Percentiles rank a stretch among this genome's conserved stretches.
These are phyloP conservation scores for Ophiostoma piceae DNA, from an alignment of 2,329 filamentous ascomycete species.

Conservation along the genomic window DNA sequence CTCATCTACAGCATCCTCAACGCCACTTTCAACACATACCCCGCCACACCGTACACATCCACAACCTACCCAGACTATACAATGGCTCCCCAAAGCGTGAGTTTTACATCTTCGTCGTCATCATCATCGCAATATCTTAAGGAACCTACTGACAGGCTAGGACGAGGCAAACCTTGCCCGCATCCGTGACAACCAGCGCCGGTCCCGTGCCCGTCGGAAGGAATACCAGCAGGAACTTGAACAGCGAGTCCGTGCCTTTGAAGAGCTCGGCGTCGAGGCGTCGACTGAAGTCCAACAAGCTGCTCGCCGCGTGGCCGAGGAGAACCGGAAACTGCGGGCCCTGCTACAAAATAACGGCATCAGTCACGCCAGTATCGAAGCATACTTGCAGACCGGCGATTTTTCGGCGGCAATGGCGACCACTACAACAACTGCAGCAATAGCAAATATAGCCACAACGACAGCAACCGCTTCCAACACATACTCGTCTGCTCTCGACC, in stretches of 20 bases:
- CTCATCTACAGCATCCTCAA: background rate
- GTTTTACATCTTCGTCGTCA: background rate
- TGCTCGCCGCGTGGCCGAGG: conserved; percentile 61
- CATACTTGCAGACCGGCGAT: conserved; percentile 32
- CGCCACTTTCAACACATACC: background rate
- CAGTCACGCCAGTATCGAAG: conserved; percentile 49
- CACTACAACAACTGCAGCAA: background rate
- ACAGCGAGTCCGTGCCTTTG: conserved; percentile 55
- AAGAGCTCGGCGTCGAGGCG: conserved; percentile 61
- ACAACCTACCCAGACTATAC: background rate
- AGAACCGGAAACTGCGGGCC: conserved; percentile 60
- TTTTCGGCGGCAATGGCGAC: background rate
- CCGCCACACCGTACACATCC: background rate
- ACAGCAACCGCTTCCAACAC: background rate
- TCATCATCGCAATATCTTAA: no score
- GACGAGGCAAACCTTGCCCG: conserved; percentile 41
- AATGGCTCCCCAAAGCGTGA: conserved; percentile 21
- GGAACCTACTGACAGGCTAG: conserved; percentile 8
- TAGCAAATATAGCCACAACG: no score
- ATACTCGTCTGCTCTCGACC: conserved; percentile 32
- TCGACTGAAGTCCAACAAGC: conserved; percentile 67
- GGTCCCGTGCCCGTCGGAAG: conserved; percentile 67
- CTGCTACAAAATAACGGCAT: conserved; percentile 56
- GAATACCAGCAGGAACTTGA: conserved; percentile 69
- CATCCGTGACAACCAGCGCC: conserved; percentile 70